Evolutionary conservation across 176 grass and related monocot genomes (phyloP), one percentile per base, ranked within the genome.

Genomic region (Aegilops tauschii): DNA sequence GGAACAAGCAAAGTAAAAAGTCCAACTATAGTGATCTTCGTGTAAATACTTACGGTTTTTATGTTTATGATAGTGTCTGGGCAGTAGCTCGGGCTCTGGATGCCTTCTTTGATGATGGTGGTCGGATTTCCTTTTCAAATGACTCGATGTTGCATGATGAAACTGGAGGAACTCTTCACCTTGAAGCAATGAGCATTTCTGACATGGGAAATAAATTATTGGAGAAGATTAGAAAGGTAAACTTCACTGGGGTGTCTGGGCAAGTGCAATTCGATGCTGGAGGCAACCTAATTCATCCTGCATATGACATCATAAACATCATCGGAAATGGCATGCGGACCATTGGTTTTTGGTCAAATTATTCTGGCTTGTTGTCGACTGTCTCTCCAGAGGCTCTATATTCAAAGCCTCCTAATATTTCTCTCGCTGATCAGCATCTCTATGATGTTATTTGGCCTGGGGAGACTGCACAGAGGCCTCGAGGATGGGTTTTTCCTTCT

Each of bases 361-460:
- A 91, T 94, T 94, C 96, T 59, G 83, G 88, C 11, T 66, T 90
- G 49, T 72, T 98, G 36, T 92, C 96, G 0, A 88, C 86, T 21
- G 32, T 91, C 25, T 88, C 69, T 17, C 96, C 96, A 59, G 96
- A 98, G 78, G 89, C 86, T 12, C 74, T 90, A 44, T 98, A 98
- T 52, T 86, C 77, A 31, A 92, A 98, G 50, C 92, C 88, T 39
- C 85, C 80, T 62, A 95, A 95, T 84, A 76, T 14, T 87, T 91
- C 96, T 83, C 79, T 89, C 73, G 92, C 80, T 42, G 90, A 89
- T 77, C 59, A 98, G 25, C 82, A 61, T 30, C 83, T 98, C 50
- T 91, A 98, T 27, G 91, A 86, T 90, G 87, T 98, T 78, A 95
- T 98, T 76, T 98, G 93, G 96, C 96, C 96, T 61, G 96, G 96